Evolutionary conservation across 176 grass and related monocot genomes (phyloP).

Genomic region (Oryza meridionalis): DNA sequence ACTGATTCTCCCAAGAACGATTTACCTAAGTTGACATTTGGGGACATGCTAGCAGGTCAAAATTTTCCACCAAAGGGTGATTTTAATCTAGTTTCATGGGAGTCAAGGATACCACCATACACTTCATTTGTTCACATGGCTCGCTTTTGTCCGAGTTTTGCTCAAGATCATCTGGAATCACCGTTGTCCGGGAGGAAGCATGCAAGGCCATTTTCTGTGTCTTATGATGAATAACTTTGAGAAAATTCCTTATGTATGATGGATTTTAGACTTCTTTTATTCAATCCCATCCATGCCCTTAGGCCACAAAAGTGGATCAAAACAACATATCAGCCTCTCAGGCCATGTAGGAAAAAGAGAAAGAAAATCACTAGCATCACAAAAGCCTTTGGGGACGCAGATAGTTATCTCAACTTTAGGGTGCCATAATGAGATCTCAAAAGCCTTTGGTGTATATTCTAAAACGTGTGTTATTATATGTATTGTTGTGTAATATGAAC

Average conservation of each 20-base stretch:
- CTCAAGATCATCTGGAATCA: not conserved
- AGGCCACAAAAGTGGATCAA: not conserved
- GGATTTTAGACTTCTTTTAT: slow-evolving; percentile 54
- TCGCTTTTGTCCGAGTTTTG: not conserved
- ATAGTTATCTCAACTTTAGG: no score
- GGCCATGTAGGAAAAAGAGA: no score
- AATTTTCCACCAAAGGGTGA: not conserved
- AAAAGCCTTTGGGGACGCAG: no score
- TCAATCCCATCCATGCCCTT: not conserved
- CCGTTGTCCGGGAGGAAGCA: slow-evolving; percentile 6
- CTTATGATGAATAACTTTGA: slow-evolving; percentile 33
- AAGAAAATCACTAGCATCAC: no score
- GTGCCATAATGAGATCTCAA: no score
- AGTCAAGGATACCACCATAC: slow-evolving; percentile 1
- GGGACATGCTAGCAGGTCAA: not conserved
- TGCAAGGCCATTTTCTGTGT: slow-evolving; percentile 40
- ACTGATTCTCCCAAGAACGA: not conserved
- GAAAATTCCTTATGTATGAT: slow-evolving; percentile 47
- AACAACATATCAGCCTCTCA: no score
- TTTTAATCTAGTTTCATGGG: slow-evolving; percentile 6
- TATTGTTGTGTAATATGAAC: no score
- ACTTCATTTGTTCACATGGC: slow-evolving; percentile 3
- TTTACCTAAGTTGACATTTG: not conserved
- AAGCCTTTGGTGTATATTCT: no score
- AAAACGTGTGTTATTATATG: no score